Percentiles rank a stretch among this genome's conserved stretches.
phyloP scores from a whole-genome alignment of 108 stramenopile species.

The Cyclotella sp. region DNA sequence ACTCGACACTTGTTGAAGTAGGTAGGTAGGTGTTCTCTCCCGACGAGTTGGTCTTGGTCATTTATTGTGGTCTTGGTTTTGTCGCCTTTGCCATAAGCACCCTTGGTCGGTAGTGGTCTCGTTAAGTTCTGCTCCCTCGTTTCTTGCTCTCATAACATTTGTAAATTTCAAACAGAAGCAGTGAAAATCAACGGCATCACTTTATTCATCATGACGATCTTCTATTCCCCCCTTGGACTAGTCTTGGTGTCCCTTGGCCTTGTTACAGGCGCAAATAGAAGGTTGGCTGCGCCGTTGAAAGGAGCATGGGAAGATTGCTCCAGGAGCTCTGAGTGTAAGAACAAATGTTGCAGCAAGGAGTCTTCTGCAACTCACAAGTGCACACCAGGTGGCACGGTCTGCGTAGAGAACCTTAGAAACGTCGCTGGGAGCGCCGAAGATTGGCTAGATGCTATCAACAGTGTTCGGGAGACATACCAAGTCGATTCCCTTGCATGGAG shows the following conservation, averaged over 20 bases:
- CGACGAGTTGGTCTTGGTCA: no score
- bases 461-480: conserved; percentile 3
- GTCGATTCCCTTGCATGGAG: conserved; percentile 5
- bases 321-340: neutral
- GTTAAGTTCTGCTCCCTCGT: no score
- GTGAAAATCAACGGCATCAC: no score
- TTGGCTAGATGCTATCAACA: conserved; percentile 1
- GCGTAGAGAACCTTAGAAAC: neutral
- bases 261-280: neutral
- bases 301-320: neutral
- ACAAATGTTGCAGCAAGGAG: conserved; percentile 1
- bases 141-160: no score
- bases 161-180: no score
- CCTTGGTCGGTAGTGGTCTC: no score
- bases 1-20: no score
- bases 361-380: neutral
- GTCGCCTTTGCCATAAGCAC: no score
- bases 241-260: neutral
- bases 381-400: neutral
- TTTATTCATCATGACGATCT: conserved; percentile 6
- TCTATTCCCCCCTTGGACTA: neutral
- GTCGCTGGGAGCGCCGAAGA: neutral
- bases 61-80: no score
- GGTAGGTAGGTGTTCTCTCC: no score
- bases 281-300: neutral